Base-by-base conservation (phyloP, 257 asterid species). In the Solanum sejunctum region DNA sequence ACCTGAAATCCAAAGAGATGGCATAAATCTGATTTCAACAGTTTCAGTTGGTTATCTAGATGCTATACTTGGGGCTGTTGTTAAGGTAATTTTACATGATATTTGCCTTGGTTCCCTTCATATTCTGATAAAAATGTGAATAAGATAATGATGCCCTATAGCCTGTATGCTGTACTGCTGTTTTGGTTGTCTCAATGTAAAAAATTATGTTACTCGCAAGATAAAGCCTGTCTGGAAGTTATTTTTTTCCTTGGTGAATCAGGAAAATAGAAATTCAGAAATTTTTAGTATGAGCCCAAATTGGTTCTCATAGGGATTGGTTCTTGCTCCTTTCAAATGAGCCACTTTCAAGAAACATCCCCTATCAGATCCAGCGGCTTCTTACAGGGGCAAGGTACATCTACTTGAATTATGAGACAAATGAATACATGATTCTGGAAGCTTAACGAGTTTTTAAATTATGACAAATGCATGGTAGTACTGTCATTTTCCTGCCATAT, bases 1-100 rank as follows among this genome's bases (percentile, higher is more conserved):
- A 88, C 92, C 97, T 17, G 99, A 95, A 90, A 97, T 97, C 84
- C 98, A 97, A 91, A 91, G 98, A 89, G 98, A 97, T 87, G 99
- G 98, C 88, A 94, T 95, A 86, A 95, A 97, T 92, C 96, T 97
- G 32, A 84, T 66, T 69, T 97, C 99, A 86, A 89, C 92, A 20
- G 91, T 97, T 88, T 87, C 98, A 75, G 85, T 97, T 75, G 91
- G 92, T 91, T 97, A 97, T 88, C 90, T 97, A 86, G 99, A 97
- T 90, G 99, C 99, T 73, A 95, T 97, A 82, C 86, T 97, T 87
- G 99, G 99, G 82, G 89, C 98, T 86, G 84, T 89, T 84, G 87
- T 79, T 47, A 90, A 94, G 98, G 99, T 97, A 88, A 69, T 28
- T 51, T 52, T 23, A 52, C 47, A 52, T 9, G 12, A 78, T 16